Conservation (phyloP, 2,329 filamentous ascomycete genomes). For the Claviceps quebecensis region DNA sequence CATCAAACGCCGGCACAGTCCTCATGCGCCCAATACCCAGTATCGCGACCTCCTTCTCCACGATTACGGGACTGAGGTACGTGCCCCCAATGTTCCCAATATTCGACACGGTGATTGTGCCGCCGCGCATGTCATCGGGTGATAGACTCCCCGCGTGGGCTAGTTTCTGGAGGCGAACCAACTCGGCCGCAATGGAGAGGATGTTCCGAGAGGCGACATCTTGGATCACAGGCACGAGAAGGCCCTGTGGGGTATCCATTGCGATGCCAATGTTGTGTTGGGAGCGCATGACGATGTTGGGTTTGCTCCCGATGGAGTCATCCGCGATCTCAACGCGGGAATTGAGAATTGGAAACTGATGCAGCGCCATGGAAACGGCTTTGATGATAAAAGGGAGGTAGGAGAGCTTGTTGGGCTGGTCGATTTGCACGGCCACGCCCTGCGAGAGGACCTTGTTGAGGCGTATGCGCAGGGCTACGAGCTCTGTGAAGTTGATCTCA, state of each 20-base stretch:
- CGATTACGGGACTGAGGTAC: conserved; percentile 81
- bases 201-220: conserved; percentile 69
- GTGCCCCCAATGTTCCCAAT: conserved; percentile 91
- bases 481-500: conserved; percentile 66
- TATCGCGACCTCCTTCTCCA: conserved; percentile 83
- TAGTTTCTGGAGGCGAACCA: conserved; percentile 57
- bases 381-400: conserved; percentile 94
- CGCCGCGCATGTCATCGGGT: conserved; percentile 62
- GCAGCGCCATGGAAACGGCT: conserved; percentile 73
- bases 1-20: conserved; percentile 65
- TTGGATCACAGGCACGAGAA: conserved; percentile 84
- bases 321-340: conserved; percentile 53
- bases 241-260: conserved; percentile 80
- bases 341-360: conserved; percentile 76
- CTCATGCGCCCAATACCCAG: conserved; percentile 74
- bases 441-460: conserved; percentile 51
- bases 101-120: conserved; percentile 92
- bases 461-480: conserved; percentile 57
- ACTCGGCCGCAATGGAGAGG: conserved; percentile 61
- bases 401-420: conserved; percentile 53
- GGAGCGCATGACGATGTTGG: conserved; percentile 61
- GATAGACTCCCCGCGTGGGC: conserved; percentile 63
- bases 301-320: conserved; percentile 46
- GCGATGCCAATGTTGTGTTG: conserved; percentile 93
- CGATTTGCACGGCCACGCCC: conserved; percentile 27